Conservation (phyloP, 2,329 filamentous ascomycete genomes). For the Penicillium sp. region DNA sequence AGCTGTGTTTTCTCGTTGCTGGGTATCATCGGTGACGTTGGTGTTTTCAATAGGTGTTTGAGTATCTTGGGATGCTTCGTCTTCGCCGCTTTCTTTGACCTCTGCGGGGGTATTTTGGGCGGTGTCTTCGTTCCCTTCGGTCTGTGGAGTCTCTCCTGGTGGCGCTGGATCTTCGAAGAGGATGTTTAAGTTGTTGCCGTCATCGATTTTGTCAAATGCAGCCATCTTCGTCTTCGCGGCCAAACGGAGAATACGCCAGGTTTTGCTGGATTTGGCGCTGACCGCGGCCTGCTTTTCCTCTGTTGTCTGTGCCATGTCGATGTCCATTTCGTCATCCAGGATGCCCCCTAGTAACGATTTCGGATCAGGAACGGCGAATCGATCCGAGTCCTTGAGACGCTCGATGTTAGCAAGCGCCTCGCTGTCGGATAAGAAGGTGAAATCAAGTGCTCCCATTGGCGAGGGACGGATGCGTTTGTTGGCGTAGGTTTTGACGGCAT, state of each 20-base stretch:
- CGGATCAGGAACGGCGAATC: constrained; percentile 65
- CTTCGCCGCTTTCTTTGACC: neutral
- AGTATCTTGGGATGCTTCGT: neutral
- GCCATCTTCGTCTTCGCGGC: constrained; percentile 68
- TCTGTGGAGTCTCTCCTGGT: constrained; percentile 7
- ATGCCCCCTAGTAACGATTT: constrained; percentile 68
- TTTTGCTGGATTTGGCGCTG: constrained; percentile 78
- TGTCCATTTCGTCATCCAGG: constrained; percentile 73
- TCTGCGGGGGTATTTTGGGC: neutral
- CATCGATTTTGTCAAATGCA: constrained; percentile 81
- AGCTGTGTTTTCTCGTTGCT: constrained; percentile 3
- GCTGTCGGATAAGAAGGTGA: constrained; percentile 70
- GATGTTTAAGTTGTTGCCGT: constrained; percentile 62
- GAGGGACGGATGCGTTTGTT: constrained; percentile 65
- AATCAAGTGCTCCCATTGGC: constrained; percentile 66
- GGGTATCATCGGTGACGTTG: constrained; percentile 7
- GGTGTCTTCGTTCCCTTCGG: constrained; percentile 4
- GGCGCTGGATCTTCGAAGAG: constrained; percentile 40
- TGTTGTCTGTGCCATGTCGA: constrained; percentile 68
- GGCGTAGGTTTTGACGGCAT: constrained; percentile 61
- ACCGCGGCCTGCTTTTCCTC: constrained; percentile 55
- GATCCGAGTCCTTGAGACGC: constrained; percentile 59
- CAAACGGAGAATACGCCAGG: constrained; percentile 81
- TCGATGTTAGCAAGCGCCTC: constrained; percentile 59
- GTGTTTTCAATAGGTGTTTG: constrained; percentile 4